These are phyloP conservation scores for Spergularia bocconei DNA, from an alignment of 148 eudicot species.

Conservation along the genomic window DNA sequence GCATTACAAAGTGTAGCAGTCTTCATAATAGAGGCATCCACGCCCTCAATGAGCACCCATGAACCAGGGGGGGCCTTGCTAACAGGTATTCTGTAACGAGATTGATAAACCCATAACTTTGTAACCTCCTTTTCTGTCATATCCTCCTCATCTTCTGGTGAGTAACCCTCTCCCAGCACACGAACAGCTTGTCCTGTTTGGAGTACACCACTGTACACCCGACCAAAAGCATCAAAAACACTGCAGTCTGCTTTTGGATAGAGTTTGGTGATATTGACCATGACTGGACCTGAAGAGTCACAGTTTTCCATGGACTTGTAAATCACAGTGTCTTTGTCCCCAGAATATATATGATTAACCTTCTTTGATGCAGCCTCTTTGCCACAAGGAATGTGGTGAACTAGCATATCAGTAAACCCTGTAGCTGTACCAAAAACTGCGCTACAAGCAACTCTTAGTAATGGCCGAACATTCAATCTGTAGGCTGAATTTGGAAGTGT, in stretches of 20 bases:
- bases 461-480: slow-evolving; percentile 84
- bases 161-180: slow-evolving; percentile 97
- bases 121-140: slow-evolving; percentile 99
- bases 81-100: slow-evolving; percentile 94
- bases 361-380: slow-evolving; percentile 76
- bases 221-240: slow-evolving; percentile 98
- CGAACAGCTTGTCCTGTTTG: slow-evolving; percentile 91
- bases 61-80: slow-evolving; percentile 98
- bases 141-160: slow-evolving; percentile 99
- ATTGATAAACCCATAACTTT: slow-evolving; percentile 95
- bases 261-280: slow-evolving; percentile 90
- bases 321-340: slow-evolving; percentile 68
- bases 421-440: slow-evolving; percentile 96
- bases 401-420: slow-evolving; percentile 98
- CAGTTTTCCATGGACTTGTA: slow-evolving; percentile 82
- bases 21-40: slow-evolving; percentile 98
- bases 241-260: slow-evolving; percentile 98
- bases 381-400: slow-evolving; percentile 89
- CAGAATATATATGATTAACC: slow-evolving; percentile 89
- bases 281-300: slow-evolving; percentile 84
- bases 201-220: slow-evolving; percentile 92
- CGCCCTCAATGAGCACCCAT: slow-evolving; percentile 99
- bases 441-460: slow-evolving; percentile 94
- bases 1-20: slow-evolving; percentile 88
- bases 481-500: slow-evolving; percentile 91